Conservation (phyloP, 441 rosid species). For the Capsella rubella region DNA sequence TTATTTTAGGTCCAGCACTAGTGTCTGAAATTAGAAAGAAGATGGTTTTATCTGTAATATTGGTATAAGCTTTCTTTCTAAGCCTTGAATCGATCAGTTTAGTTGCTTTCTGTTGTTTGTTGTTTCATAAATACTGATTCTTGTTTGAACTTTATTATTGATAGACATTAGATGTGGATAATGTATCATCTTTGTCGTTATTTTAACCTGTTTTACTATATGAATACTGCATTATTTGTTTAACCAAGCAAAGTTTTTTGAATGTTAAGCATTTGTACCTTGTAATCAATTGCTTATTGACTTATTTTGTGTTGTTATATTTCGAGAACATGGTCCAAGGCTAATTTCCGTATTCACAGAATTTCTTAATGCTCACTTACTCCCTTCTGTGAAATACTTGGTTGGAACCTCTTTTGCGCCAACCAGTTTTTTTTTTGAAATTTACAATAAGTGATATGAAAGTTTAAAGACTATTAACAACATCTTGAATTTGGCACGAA, state of each 20-base stretch:
- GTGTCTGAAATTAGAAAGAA: not conserved
- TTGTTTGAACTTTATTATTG: conserved; percentile 11
- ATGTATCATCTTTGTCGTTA: not conserved
- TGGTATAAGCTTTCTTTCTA: not conserved
- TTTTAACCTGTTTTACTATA: not conserved
- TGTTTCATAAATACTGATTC: not conserved
- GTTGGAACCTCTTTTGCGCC: not conserved
- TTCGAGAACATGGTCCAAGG: not conserved
- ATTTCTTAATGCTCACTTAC: not conserved
- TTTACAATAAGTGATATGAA: not conserved
- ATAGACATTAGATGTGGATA: not conserved
- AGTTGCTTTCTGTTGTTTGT: not conserved
- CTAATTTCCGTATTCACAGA: not conserved
- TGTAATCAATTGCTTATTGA: not conserved
- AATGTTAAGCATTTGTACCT: conserved; percentile 4
- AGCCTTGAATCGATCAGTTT: not conserved
- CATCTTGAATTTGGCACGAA: not conserved
- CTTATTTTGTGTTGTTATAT: not conserved
- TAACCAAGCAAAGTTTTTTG: not conserved
- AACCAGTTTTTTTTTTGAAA: not conserved
- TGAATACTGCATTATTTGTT: not conserved
- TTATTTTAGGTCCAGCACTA: not conserved
- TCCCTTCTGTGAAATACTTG: not conserved
- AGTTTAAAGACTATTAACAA: not conserved
- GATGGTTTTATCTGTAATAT: not conserved